Evolutionary conservation across 345 rosid genomes (phyloP).

Genomic region (Eucalyptus curtisii): DNA sequence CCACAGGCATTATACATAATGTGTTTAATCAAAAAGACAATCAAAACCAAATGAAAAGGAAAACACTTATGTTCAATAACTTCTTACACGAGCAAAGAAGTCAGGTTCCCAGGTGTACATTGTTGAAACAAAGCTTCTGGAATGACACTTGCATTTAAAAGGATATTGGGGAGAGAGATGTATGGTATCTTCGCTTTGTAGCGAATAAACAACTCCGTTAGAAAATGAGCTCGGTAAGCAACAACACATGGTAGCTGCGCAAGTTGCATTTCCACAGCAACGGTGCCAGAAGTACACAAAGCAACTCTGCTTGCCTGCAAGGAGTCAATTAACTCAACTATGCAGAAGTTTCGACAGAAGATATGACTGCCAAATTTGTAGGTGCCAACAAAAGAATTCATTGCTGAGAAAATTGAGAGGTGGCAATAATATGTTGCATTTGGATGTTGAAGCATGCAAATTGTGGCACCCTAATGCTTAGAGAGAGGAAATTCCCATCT

Average conservation of each 20-base stretch:
- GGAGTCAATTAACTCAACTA: neutral
- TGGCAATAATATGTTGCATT: neutral
- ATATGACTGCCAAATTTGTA: neutral
- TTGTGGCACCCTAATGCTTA: neutral
- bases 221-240: constrained; percentile 72
- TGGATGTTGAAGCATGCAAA: neutral
- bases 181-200: constrained; percentile 79
- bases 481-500: neutral
- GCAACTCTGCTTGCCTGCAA: constrained; percentile 80
- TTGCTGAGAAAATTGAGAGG: neutral
- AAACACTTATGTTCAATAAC: neutral
- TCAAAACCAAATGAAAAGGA: neutral
- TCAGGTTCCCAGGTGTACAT: constrained; percentile 57
- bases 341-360: neutral
- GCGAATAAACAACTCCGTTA: constrained; percentile 64
- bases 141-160: constrained; percentile 53
- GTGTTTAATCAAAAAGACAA: neutral
- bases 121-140: constrained; percentile 78
- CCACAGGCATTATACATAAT: neutral
- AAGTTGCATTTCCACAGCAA: constrained; percentile 78
- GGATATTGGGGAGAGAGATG: constrained; percentile 85
- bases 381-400: neutral
- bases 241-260: constrained; percentile 72
- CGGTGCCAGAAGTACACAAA: constrained; percentile 98
- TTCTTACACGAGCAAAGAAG: constrained; percentile 45